phyloP scores from a whole-genome alignment of 305 asterid species.

The Fraxinus dipetala region DNA sequence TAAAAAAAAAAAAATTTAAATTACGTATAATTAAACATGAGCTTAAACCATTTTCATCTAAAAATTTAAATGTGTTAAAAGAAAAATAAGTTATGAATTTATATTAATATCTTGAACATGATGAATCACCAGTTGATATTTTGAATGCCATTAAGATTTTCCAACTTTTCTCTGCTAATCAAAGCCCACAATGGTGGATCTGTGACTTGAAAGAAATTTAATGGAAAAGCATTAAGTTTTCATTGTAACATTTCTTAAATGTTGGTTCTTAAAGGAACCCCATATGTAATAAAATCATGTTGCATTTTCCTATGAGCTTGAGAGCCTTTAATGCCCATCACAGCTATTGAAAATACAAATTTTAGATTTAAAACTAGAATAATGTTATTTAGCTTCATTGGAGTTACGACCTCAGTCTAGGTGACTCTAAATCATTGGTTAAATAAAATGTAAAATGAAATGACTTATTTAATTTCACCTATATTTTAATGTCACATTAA shows the following conservation, averaged over 20 bases:
- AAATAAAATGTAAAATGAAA: too few species aligned
- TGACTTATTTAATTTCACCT: too few species aligned
- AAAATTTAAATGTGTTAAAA: too few species aligned
- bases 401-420: too few species aligned
- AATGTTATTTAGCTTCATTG: neutral
- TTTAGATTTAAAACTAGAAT: too few species aligned
- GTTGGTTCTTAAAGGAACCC: conserved; percentile 24
- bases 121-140: neutral
- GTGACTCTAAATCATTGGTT: too few species aligned
- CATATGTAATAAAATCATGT: conserved; percentile 23
- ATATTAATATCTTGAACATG: neutral
- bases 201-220: neutral
- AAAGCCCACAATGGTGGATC: neutral
- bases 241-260: conserved; percentile 8
- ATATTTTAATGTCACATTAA: too few species aligned
- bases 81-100: too few species aligned
- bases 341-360: neutral
- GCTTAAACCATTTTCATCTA: too few species aligned
- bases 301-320: conserved; percentile 28
- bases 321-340: conserved; percentile 19
- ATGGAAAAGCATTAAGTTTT: neutral
- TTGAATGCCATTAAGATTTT: neutral
- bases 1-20: too few species aligned
- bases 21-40: too few species aligned
- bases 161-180: neutral